Base-by-base conservation (phyloP, 2,329 filamentous ascomycete species). In the Alternaria alternata region DNA sequence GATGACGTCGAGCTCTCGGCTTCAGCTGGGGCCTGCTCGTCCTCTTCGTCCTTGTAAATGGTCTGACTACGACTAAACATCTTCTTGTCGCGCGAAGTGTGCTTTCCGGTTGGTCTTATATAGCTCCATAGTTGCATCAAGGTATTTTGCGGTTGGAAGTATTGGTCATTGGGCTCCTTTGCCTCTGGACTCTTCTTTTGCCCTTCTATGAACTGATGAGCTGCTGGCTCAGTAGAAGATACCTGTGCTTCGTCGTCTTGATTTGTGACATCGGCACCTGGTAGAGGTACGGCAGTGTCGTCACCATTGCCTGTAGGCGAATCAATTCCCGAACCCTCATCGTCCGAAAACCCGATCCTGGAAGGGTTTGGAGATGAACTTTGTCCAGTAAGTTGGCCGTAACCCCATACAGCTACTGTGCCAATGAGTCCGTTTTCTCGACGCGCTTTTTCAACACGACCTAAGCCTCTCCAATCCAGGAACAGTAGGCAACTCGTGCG, bases 401-500 rank as follows among this genome's bases (percentile, higher is more conserved):
- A 97, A 3, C 95, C 94, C 85, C 94, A 97, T 56, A 92, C 92
- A 30, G 95, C 93, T 64, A 98, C 89, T 0, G 94, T 97, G 54
- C 96, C 94, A 38, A 99, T 92, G 28, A 98, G 82, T 0, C 94
- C 94, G 62, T 94, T 96, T 75, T 96, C 94, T 75, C 95, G 84
- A 22, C 94, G 87, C 11, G 95, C 94, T 79, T 99, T 99, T 67
- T 98, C 93, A 1, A 99, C 95, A 39, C 93, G 90, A 5, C 91
- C 94, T 4, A 99, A 82, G 0, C 95, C 95, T 79, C 94, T 91
- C 95, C 95, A 99, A 75, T 99, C 95, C 1, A 99, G 82, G 73
- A 99, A 99, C 6, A 99, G 81, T n/a, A 99, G 83, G 77, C 94
- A 99, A 64, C 94, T 98, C 5, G 95, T 99, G 22, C 95, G 88